Percentiles rank a stretch among this genome's conserved stretches.
These are phyloP conservation scores for Herpotrichia juniperi DNA, from an alignment of 2,329 filamentous ascomycete genomes.

Conservation along the genomic window DNA sequence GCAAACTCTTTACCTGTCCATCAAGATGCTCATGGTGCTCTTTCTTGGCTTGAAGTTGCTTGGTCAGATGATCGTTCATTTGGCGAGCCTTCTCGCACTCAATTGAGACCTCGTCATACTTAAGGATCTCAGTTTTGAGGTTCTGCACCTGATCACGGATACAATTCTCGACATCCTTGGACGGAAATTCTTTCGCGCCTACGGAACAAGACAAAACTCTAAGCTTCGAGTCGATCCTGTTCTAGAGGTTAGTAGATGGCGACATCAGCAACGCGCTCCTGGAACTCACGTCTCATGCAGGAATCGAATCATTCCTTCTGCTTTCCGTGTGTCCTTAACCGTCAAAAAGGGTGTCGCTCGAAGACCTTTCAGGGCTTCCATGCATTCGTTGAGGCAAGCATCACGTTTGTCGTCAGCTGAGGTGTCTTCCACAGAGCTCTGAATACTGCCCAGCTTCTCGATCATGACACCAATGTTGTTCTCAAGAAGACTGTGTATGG, in stretches of 20 bases:
- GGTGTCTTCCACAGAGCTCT: constrained; percentile 13
- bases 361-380: constrained; percentile 22
- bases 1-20: constrained; percentile 10
- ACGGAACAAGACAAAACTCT: constrained; percentile 10
- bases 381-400: constrained; percentile 21
- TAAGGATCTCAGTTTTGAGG: constrained; percentile 24
- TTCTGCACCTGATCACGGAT: constrained; percentile 21
- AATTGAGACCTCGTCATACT: constrained; percentile 22
- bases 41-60: constrained; percentile 23
- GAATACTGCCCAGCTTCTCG: constrained; percentile 20
- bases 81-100: constrained; percentile 20
- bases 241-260: neutral
- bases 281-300: constrained; percentile 26
- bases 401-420: constrained; percentile 3
- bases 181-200: constrained; percentile 2
- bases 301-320: constrained; percentile 28
- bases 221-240: constrained; percentile 28
- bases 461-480: constrained; percentile 14
- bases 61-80: constrained; percentile 17
- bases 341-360: constrained; percentile 23
- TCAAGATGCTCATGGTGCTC: constrained; percentile 19
- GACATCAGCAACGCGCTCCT: neutral
- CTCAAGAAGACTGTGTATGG: constrained; percentile 19
- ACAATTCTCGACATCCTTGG: constrained; percentile 11
- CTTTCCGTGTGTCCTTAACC: constrained; percentile 24